phyloP scores from a whole-genome alignment of 2,329 filamentous ascomycete species.

The Venturia effusa region DNA sequence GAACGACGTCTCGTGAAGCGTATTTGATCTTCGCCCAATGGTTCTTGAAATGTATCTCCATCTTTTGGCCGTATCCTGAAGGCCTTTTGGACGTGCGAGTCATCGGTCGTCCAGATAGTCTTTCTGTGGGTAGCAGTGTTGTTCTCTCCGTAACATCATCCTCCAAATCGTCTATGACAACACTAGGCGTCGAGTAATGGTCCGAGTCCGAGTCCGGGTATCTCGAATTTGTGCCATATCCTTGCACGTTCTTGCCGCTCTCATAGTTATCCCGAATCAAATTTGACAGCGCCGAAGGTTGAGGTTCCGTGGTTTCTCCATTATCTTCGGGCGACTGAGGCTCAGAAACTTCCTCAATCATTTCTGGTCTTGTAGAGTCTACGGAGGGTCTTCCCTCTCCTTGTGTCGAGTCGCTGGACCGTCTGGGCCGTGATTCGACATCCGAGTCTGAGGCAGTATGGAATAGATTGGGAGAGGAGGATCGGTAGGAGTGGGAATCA shows the following conservation, averaged over 20 bases:
- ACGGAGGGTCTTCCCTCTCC: constrained; percentile 19
- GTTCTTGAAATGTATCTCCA: constrained; percentile 4
- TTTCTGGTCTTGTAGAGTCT: constrained; percentile 33
- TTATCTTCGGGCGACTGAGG: constrained; percentile 38
- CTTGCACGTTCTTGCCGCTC: constrained; percentile 4
- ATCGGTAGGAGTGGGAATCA: constrained; percentile 20
- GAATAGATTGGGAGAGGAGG: constrained; percentile 11
- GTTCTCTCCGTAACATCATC: constrained; percentile 19
- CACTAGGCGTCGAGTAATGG: neutral
- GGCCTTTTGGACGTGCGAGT: neutral
- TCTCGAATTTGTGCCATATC: neutral
- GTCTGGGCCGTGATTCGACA: constrained; percentile 13
- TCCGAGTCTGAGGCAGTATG: constrained; percentile 20
- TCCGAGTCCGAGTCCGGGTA: neutral
- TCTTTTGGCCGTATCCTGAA: neutral
- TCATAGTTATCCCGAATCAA: constrained; percentile 8
- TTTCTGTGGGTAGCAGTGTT: constrained; percentile 8
- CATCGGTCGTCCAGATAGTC: constrained; percentile 4
- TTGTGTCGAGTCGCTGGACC: constrained; percentile 15
- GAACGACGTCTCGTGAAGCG: neutral
- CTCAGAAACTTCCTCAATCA: constrained; percentile 53
- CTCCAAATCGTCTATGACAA: constrained; percentile 22
- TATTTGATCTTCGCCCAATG: constrained; percentile 5
- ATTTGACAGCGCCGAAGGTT: constrained; percentile 8
- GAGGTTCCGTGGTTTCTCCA: constrained; percentile 14